Conservation (phyloP, 2,329 filamentous ascomycete genomes). For the Colletotrichum sp. region DNA sequence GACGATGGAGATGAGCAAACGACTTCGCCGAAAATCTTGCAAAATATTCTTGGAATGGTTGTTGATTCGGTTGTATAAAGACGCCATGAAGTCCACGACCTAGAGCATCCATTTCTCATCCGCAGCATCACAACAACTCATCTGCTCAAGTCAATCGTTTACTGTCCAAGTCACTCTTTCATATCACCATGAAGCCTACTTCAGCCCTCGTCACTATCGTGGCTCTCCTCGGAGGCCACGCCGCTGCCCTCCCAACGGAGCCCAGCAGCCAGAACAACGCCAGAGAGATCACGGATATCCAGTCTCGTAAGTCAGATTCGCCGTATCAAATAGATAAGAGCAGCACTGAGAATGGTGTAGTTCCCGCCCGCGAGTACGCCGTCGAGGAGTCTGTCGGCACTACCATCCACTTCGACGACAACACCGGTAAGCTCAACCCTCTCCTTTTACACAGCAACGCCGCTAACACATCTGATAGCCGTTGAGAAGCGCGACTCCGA, state of each 20-base stretch:
- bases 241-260: accelerated
- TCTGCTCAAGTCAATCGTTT: neutral
- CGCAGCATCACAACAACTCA: neutral
- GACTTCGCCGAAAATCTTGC: neutral
- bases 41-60: neutral
- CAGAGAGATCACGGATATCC: neutral
- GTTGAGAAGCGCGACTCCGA: neutral
- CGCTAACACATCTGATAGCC: neutral
- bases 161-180: neutral
- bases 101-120: neutral
- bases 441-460: neutral
- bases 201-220: neutral
- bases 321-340: accelerated
- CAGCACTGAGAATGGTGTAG: neutral
- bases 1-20: neutral
- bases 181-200: neutral
- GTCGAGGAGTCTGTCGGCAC: neutral
- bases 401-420: neutral
- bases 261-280: neutral
- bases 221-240: neutral
- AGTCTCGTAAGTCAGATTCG: neutral
- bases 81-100: neutral
- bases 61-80: neutral
- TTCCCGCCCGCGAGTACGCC: neutral
- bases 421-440: neutral